Conservation (phyloP, 257 asterid genomes). For the Solanum infundibuliforme region DNA sequence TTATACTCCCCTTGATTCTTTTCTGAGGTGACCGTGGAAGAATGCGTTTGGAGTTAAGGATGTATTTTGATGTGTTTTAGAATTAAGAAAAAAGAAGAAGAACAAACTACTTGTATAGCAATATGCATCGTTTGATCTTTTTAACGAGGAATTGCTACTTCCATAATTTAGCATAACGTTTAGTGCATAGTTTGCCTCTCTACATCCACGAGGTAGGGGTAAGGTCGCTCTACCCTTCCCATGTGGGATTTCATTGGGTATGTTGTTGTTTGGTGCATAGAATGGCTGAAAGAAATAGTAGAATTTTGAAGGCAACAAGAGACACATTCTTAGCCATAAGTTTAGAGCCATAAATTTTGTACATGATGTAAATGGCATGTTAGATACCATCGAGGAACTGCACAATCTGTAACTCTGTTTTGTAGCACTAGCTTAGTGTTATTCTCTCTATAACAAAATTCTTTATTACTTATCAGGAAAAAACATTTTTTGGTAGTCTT, state of each 20-base stretch:
- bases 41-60: background rate
- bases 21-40: background rate
- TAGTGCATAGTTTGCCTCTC: background rate
- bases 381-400: background rate
- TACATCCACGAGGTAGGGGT: background rate
- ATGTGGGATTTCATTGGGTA: background rate
- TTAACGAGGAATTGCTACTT: background rate
- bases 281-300: background rate
- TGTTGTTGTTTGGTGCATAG: background rate
- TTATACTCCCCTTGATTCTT: background rate
- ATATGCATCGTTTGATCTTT: background rate
- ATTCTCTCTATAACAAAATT: background rate
- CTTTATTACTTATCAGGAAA: background rate
- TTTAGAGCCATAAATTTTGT: background rate
- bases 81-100: too few species aligned
- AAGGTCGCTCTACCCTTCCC: background rate
- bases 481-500: background rate
- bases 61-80: background rate
- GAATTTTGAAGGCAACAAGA: background rate
- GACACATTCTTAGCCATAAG: background rate
- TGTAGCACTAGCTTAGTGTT: background rate
- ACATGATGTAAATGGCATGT: background rate
- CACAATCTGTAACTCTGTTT: background rate
- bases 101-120: background rate
- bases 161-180: background rate